Conservation (phyloP, 2,329 filamentous ascomycete genomes). For the Colletotrichum orbiculare region DNA sequence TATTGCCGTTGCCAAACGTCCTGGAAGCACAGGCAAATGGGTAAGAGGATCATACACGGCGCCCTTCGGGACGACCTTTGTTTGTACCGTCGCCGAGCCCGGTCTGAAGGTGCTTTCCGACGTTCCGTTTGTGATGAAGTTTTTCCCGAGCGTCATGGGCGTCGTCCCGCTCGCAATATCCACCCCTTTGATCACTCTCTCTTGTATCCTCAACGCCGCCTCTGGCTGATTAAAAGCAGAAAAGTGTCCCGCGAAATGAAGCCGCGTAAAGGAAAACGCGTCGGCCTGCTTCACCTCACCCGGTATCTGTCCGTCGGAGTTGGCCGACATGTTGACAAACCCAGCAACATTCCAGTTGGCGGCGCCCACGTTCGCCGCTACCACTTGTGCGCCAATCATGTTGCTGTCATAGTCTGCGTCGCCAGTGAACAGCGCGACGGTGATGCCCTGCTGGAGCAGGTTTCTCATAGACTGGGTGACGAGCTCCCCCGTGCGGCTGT, state of each 20-base stretch:
- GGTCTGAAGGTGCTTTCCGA: slow-evolving; percentile 12
- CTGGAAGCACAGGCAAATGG: slow-evolving; percentile 17
- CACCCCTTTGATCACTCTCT: slow-evolving; percentile 17
- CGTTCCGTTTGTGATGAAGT: slow-evolving; percentile 1
- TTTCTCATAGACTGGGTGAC: slow-evolving; percentile 5
- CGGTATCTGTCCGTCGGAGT: slow-evolving; percentile 23
- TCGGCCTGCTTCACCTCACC: slow-evolving; percentile 29
- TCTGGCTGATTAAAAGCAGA: slow-evolving; percentile 25
- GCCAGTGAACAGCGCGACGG: slow-evolving; percentile 20
- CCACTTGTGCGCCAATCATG: slow-evolving; percentile 16
- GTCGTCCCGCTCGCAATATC: slow-evolving; percentile 24
- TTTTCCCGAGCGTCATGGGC: slow-evolving; percentile 12
- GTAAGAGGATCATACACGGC: slow-evolving; percentile 4
- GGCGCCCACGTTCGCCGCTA: slow-evolving; percentile 5
- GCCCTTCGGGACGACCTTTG: not conserved
- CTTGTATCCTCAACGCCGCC: slow-evolving; percentile 16
- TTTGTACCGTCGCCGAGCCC: slow-evolving; percentile 18
- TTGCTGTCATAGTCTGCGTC: slow-evolving; percentile 33
- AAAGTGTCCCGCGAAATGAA: slow-evolving; percentile 22
- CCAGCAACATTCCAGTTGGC: slow-evolving; percentile 16
- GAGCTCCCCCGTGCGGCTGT: slow-evolving; percentile 19
- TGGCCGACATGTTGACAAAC: slow-evolving; percentile 20
- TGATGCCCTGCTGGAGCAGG: slow-evolving; percentile 11
- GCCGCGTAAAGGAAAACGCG: slow-evolving; percentile 10
- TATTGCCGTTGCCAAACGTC: not conserved